phyloP scores from a whole-genome alignment of 169 alveolate genomes.

The Nephromyces sp. region DNA sequence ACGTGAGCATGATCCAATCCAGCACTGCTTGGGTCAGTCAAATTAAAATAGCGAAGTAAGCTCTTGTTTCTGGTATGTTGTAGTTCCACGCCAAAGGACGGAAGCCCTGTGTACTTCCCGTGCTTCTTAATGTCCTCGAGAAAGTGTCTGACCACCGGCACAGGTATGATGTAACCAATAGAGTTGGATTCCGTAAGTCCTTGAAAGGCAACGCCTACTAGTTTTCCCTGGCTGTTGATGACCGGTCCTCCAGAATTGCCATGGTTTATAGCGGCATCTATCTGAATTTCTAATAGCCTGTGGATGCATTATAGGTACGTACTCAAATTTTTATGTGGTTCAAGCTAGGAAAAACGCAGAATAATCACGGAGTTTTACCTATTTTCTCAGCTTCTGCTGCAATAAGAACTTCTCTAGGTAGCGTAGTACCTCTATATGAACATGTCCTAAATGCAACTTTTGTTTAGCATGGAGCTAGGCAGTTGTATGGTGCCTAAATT shows the following conservation, averaged over 20 bases:
- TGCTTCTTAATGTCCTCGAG: conserved; percentile 45
- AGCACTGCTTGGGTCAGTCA: no score
- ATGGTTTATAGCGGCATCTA: conserved; percentile 78
- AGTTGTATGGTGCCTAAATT: no score
- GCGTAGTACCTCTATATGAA: no score
- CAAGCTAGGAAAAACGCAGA: no score
- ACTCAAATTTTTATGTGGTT: no score
- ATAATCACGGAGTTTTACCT: no score
- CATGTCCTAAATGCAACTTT: no score
- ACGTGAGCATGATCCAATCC: conserved; percentile 37
- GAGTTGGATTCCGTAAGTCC: conserved; percentile 60
- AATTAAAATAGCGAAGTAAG: conserved; percentile 38
- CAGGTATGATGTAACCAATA: conserved; percentile 65
- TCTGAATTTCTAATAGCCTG: conserved; percentile 64
- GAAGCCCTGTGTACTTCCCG: conserved; percentile 55
- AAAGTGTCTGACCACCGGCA: conserved; percentile 51
- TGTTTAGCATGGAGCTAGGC: no score
- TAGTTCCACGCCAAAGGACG: conserved; percentile 53
- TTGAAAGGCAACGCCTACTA: conserved; percentile 73
- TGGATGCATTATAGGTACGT: no score
- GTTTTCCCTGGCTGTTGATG: conserved; percentile 57
- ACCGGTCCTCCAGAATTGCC: conserved; percentile 83
- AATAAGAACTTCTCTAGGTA: no score
- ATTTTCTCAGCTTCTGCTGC: no score
- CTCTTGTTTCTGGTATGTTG: conserved; percentile 49